Evolutionary conservation across 257 asterid genomes (phyloP), one percentile per base, ranked within the genome.

Genomic region (Mentha longifolia): DNA sequence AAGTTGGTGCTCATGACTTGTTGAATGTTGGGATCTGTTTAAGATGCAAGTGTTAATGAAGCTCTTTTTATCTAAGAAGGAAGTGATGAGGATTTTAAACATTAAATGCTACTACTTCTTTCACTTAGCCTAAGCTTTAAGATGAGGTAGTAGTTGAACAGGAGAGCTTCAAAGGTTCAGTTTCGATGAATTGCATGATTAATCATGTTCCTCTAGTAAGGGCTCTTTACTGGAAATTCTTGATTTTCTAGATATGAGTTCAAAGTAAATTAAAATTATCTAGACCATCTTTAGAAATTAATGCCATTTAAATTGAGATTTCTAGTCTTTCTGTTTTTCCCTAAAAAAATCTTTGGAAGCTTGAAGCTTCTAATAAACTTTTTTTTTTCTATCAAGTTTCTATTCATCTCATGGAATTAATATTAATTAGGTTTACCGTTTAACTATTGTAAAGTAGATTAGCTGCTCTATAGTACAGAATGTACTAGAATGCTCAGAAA

Each of bases 1-100:
- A 41, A 52, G 51, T 67, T 49, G 66, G 50, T 65, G 12, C 17
- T 65, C 70, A 17, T 60, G 16, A 56, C 68, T 35, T 72, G 56
- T 14, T 33, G 65, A 71, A 41, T 25, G 22, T 30, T 65, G 11
- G 30, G 22, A 69, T 52, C 62, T 39, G 14, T 39, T 63, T 28
- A 22, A 63, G 56, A 20, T 16, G 9, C 3, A 28, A 28, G 3
- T 3, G 41, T 43, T 43, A 42, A 6, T 6, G 8, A 64, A 22
- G 3, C 5, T 63, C 7, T 19, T 64, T 41, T 64, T 41, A 64
- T 14, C 15, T 1, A 14, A 7, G 52, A 39, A 8, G 12, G 39
- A 19, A 63, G 33, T 37, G 51, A 31, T 63, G 22, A 13, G 3
- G 15, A 64, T 64, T 22, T 22, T 25, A 64, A 43, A 64, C 31